Evolutionary conservation across 2,329 filamentous ascomycete species (phyloP).

Genomic region (Aspergillus floridensis): DNA sequence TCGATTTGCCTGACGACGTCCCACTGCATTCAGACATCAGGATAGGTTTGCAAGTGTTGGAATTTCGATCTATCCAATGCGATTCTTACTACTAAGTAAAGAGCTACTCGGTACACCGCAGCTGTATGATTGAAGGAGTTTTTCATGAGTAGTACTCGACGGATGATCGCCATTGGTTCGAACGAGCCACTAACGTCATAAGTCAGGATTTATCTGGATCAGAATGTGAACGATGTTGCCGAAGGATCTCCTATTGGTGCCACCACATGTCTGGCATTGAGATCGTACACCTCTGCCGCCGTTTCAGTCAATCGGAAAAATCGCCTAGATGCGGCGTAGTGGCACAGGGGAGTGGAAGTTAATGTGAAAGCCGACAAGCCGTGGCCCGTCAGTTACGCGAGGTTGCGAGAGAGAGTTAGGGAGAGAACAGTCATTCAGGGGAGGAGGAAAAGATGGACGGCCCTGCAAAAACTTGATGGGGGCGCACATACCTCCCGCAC

Average conservation of each 20-base stretch:
- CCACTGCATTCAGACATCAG: background rate
- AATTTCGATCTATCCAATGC: background rate
- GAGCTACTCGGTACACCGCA: background rate
- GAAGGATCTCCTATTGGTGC: background rate
- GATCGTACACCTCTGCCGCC: background rate
- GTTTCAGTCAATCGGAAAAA: constrained; percentile 11
- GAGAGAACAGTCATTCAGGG: constrained; percentile 1
- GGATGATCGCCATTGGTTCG: background rate
- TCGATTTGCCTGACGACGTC: background rate
- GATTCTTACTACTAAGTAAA: background rate
- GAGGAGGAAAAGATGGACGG: background rate
- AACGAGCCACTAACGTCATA: constrained; percentile 9
- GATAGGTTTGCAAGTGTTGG: background rate
- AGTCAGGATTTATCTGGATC: background rate
- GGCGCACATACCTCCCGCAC: constrained; percentile 2
- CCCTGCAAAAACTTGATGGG: background rate
- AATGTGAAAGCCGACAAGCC: constrained; percentile 1
- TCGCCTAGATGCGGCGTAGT: constrained; percentile 16
- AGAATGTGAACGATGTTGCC: background rate
- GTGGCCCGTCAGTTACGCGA: background rate
- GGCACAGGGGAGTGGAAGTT: constrained; percentile 4
- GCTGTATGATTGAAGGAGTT: background rate
- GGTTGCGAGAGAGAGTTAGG: background rate
- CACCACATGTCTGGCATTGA: background rate
- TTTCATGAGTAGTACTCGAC: background rate